Conservation (phyloP, 257 asterid species). For the Nicotiana benthamiana region DNA sequence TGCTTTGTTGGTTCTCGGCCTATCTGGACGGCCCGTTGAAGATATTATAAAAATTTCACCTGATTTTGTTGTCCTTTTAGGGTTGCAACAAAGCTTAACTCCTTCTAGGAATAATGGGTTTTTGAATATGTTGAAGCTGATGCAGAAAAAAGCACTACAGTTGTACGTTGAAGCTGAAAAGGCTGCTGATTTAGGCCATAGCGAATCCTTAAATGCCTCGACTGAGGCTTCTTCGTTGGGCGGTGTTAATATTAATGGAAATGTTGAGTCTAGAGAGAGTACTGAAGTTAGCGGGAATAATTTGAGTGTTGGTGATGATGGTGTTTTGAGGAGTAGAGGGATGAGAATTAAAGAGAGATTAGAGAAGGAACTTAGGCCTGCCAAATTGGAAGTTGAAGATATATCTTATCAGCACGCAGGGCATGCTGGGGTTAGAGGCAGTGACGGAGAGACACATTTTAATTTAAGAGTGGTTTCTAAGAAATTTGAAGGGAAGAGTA, state of each 20-base stretch:
- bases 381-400: conserved; percentile 57
- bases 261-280: conserved; percentile 10
- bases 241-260: conserved; percentile 7
- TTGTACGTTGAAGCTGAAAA: conserved; percentile 49
- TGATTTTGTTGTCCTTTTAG: conserved; percentile 64
- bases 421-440: conserved; percentile 63
- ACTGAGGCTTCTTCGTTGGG: conserved; percentile 19
- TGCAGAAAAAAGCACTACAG: conserved; percentile 77
- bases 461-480: conserved; percentile 62
- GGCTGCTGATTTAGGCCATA: conserved; percentile 12
- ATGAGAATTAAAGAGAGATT: conserved; percentile 48
- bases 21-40: conserved; percentile 60
- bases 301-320: conserved; percentile 7
- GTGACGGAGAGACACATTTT: conserved; percentile 82
- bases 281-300: conserved; percentile 14
- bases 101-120: conserved; percentile 81
- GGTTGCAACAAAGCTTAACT: conserved; percentile 67
- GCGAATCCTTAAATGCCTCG: background rate
- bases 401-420: conserved; percentile 86
- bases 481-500: conserved; percentile 80
- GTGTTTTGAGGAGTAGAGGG: conserved; percentile 49
- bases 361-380: conserved; percentile 46
- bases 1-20: conserved; percentile 80
- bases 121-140: conserved; percentile 82
- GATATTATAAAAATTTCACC: conserved; percentile 70